Evolutionary conservation across 331 rosid species (phyloP).

Genomic region (Spiraea crenata): DNA sequence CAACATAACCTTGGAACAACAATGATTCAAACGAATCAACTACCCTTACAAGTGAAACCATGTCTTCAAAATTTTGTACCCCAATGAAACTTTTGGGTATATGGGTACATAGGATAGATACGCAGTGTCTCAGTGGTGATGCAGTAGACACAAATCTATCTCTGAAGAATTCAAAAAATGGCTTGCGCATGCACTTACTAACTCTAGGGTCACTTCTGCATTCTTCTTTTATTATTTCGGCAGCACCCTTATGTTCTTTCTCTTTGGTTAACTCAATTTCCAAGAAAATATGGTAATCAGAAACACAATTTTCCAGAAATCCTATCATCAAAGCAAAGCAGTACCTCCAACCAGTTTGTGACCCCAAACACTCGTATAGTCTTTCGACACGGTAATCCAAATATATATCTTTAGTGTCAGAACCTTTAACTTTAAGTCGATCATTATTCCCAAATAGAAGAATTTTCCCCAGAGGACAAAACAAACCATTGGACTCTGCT

Average conservation of each 20-base stretch:
- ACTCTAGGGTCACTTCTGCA: conserved; percentile 11
- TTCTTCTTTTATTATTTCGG: conserved; percentile 6
- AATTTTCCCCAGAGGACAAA: too few species aligned
- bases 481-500: background rate
- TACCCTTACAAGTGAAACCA: conserved; percentile 26
- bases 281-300: conserved; percentile 30
- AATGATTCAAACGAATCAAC: conserved; percentile 41
- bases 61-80: conserved; percentile 24
- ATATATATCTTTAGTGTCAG: background rate
- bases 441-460: too few species aligned
- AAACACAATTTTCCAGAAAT: conserved; percentile 57
- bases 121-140: conserved; percentile 25
- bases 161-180: too few species aligned
- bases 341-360: conserved; percentile 6
- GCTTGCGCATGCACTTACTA: conserved; percentile 20
- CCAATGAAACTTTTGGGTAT: conserved; percentile 41
- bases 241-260: conserved; percentile 13
- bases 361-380: conserved; percentile 42
- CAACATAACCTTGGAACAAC: conserved; percentile 32
- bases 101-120: conserved; percentile 46
- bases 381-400: conserved; percentile 34
- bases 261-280: too few species aligned
- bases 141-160: too few species aligned
- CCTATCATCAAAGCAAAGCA: conserved; percentile 44
- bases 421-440: too few species aligned